Evolutionary conservation across 805 yeast genomes (phyloP).

Genomic region (Brettanomyces anomalus): DNA sequence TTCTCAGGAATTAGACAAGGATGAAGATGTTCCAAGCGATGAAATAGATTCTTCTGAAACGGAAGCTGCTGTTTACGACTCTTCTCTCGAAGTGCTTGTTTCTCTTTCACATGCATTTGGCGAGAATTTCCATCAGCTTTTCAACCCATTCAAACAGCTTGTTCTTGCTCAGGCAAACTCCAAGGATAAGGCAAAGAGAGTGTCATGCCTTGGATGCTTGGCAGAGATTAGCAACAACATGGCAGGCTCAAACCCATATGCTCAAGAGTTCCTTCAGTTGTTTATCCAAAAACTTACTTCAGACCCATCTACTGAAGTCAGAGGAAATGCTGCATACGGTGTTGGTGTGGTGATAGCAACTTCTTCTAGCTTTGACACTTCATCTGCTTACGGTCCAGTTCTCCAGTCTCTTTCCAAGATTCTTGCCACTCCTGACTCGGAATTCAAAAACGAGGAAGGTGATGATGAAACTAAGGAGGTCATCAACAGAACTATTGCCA

Average conservation of each 20-base stretch:
- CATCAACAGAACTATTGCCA: constrained; percentile 78
- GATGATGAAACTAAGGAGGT: constrained; percentile 75
- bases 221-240: constrained; percentile 83
- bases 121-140: constrained; percentile 62
- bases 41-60: constrained; percentile 39
- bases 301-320: constrained; percentile 77
- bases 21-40: constrained; percentile 24
- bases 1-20: constrained; percentile 68
- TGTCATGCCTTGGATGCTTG: constrained; percentile 76
- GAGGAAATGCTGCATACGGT: constrained; percentile 95
- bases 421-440: constrained; percentile 70
- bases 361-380: constrained; percentile 42
- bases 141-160: constrained; percentile 60
- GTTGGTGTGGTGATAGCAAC: constrained; percentile 62
- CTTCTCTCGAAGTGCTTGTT: constrained; percentile 79
- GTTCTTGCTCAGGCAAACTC: constrained; percentile 49
- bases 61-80: constrained; percentile 69
- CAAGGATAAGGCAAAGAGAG: constrained; percentile 66
- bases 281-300: constrained; percentile 62
- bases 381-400: constrained; percentile 57
- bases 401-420: constrained; percentile 61
- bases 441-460: constrained; percentile 51
- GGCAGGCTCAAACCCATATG: constrained; percentile 54
- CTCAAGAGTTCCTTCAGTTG: constrained; percentile 60
- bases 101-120: constrained; percentile 71